Evolutionary conservation across 345 rosid genomes (phyloP), one percentile per base, ranked within the genome.

Genomic region (Pugionium dolabratum): DNA sequence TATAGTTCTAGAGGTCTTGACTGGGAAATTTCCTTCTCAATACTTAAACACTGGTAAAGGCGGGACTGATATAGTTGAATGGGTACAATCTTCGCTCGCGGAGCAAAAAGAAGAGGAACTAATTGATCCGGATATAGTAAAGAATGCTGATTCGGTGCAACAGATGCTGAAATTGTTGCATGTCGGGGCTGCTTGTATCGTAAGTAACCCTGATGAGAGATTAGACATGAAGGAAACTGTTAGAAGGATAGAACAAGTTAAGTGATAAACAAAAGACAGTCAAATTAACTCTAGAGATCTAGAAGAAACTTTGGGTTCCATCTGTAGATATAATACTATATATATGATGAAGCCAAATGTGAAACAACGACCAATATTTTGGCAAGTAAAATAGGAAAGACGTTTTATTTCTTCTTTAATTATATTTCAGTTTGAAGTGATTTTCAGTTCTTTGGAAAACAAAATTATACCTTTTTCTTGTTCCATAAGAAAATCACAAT

Each of bases 11-110:
- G 97, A 93, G 80, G 79, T 77, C 69, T 73, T 90, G 11, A 90
- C 98, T 0, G 96, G 98, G 31, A 86, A 86, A 62, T 75, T 80
- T 51, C 98, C 96, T 11, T 79, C 84, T 31, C 96, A 88, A 51
- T 88, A 86, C 66, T 68, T 79, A 50, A 86, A 55, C 79, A 78
- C 69, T 3, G 86, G 77, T 11, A 78, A 77, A 29, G 91, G 86
- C 2, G 94, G 87, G 55, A 88, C 72, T 0, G 90, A 89, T 71
- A 65, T 85, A 0, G 84, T 86, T 48, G 75, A 82, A 26, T 74
- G 80, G 96, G 85, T 81, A 7, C 82, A 83, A 25, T 54, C 82
- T 4, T 79, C 84, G 1, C 56, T 83, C 1, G 33, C 69, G 0
- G 76, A 84, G 42, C 65, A 71, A 2, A 77, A 62, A 60, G 86